Evolutionary conservation across 805 yeast genomes (phyloP), one percentile per base, ranked within the genome.

Genomic region (Wickerhamiella galacta): DNA sequence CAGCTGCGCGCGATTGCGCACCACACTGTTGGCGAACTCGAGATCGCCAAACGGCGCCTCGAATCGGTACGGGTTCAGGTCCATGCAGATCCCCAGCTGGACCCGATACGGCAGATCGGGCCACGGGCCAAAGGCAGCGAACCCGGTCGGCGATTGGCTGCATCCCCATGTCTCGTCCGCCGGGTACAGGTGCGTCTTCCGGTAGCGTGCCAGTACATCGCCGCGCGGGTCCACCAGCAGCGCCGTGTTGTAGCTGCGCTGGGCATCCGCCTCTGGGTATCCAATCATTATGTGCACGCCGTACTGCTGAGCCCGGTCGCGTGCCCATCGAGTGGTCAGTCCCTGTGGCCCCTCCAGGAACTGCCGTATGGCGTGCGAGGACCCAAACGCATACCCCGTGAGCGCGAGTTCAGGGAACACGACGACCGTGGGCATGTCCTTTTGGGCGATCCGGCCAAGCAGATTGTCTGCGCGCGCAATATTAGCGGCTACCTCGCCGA

Each of bases 21-120:
- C 48, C 37, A 78, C 71, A 33, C 61, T 60, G 19, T 54, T 50
- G 0, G 85, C 64, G 52, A 78, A 80, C 52, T 85, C 95, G 48
- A 67, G 81, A 17, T 60, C 63, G 23, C 64, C 60, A 54, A 81
- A 83, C 1, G 92, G 83, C 1, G 93, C 82, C 40, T 68, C 60
- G 51, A 85, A 85, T 49, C 78, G 64, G 51, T 79, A 77, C 0
- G 95, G 94, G 50, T 80, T 83, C 39, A 85, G 53, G 55, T 85
- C 96, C 95, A 85, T 85, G 51, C 96, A 85, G 4, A 85, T 82
- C 0, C 95, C 96, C 34, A 85, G 61, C 21, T 73, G 64, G 1
- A 76, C 57, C 22, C 51, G 63, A 5, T 68, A 29, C 4, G 30
- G 37, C 4, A 35, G 18, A 4, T 16, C 21, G 5, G 25, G 16